Evolutionary conservation across 2,329 filamentous ascomycete genomes (phyloP).

Genomic region (Bipolaris victoriae): DNA sequence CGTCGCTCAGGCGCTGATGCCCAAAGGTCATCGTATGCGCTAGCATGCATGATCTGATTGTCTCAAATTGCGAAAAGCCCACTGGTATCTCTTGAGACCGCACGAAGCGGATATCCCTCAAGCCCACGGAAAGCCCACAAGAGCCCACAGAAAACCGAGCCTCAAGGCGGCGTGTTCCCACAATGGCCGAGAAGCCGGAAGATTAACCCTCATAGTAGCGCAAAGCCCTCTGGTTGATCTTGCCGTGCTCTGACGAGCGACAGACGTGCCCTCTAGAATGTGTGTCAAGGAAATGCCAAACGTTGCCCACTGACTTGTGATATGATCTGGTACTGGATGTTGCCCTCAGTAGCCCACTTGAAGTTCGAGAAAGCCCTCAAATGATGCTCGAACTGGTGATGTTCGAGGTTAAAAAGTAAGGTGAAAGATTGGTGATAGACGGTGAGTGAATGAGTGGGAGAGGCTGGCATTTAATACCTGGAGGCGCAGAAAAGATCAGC

Average conservation of each 20-base stretch:
- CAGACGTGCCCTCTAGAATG: conserved; percentile 43
- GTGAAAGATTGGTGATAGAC: conserved; percentile 26
- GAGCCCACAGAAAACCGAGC: conserved; percentile 53
- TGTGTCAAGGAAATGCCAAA: conserved; percentile 50
- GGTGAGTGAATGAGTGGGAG: conserved; percentile 17
- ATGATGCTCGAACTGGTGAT: conserved; percentile 27
- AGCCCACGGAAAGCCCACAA: conserved; percentile 55
- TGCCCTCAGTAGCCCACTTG: conserved; percentile 46
- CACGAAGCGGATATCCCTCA: conserved; percentile 49
- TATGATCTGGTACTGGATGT: conserved; percentile 41
- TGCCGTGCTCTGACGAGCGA: conserved; percentile 46
- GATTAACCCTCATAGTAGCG: conserved; percentile 50
- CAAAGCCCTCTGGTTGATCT: conserved; percentile 49
- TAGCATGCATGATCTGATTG: conserved; percentile 46
- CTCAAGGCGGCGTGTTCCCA: conserved; percentile 60
- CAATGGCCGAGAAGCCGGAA: conserved; percentile 57
- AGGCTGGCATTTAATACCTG: conserved; percentile 22
- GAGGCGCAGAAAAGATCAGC: conserved; percentile 17
- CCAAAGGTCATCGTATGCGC: conserved; percentile 27
- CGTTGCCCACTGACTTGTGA: conserved; percentile 51
- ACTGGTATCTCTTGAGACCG: conserved; percentile 51
- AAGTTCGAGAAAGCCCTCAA: conserved; percentile 43
- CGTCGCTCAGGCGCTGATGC: conserved; percentile 33
- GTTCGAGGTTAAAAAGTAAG: conserved; percentile 28
- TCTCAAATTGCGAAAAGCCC: conserved; percentile 53